Conservation (phyloP, 2,329 filamentous ascomycete genomes). For the Colletotrichum paranaense region DNA sequence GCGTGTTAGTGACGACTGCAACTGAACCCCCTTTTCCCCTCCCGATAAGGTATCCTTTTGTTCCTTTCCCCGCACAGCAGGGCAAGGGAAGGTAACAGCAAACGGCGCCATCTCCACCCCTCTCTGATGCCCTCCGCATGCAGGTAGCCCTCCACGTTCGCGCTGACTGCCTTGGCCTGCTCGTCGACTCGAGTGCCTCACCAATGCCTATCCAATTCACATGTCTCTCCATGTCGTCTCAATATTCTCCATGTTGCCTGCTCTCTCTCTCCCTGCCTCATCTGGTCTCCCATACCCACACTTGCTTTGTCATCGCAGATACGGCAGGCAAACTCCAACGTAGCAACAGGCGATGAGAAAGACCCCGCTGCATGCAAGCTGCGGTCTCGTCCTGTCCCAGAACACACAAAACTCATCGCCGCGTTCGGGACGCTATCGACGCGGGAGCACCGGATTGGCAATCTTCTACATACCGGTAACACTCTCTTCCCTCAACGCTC, state of each 20-base stretch:
- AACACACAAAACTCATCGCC: background rate
- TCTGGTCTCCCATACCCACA: background rate
- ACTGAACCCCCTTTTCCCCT: background rate
- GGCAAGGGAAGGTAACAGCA: background rate
- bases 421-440: conserved; percentile 25
- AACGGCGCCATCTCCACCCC: background rate
- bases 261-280: background rate
- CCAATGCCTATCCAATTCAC: conserved; percentile 9
- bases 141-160: background rate
- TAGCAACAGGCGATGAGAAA: background rate
- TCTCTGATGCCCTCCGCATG: background rate
- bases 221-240: background rate
- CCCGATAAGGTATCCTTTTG: background rate
- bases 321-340: background rate
- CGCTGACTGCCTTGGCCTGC: background rate
- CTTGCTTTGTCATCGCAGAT: background rate
- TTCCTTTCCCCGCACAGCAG: background rate
- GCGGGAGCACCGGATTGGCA: conserved; percentile 21
- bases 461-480: background rate
- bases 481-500: background rate
- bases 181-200: no score
- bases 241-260: background rate
- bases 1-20: conserved; percentile 8
- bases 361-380: conserved; percentile 14
- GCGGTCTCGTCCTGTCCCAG: background rate